A percentile compares a stretch with the other conserved stretches of the same genome.
These are phyloP conservation scores for Yarrowia sp. DNA, from an alignment of 805 yeast species.

Conservation along the genomic window DNA sequence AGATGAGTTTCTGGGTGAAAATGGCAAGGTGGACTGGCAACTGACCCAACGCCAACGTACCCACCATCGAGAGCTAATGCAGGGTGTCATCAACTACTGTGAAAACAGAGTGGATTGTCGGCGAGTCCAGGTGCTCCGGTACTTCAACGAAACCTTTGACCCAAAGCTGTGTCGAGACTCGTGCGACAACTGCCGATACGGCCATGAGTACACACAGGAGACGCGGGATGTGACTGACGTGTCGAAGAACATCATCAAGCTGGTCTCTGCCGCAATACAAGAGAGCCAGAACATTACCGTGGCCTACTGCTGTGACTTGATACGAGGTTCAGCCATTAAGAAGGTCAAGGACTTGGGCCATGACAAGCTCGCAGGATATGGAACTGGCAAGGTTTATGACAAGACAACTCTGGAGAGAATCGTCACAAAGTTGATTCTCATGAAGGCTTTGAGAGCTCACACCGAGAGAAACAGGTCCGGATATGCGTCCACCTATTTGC, in stretches of 20 bases:
- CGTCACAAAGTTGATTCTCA: constrained; percentile 70
- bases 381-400: constrained; percentile 62
- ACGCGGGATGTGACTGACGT: constrained; percentile 60
- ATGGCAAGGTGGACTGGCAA: constrained; percentile 18
- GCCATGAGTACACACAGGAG: constrained; percentile 29
- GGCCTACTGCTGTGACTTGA: constrained; percentile 76
- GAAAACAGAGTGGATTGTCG: constrained; percentile 90
- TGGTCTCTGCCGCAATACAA: constrained; percentile 54
- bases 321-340: constrained; percentile 65
- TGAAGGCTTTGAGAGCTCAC: constrained; percentile 64
- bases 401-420: constrained; percentile 75
- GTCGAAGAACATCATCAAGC: constrained; percentile 55
- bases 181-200: constrained; percentile 79
- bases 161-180: constrained; percentile 58
- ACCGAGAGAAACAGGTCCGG: constrained; percentile 69
- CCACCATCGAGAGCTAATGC: constrained; percentile 69
- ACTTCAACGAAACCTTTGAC: constrained; percentile 81
- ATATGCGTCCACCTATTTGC: constrained; percentile 73
- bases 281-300: constrained; percentile 60
- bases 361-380: constrained; percentile 58
- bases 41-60: constrained; percentile 62
- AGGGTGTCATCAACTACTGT: constrained; percentile 86
- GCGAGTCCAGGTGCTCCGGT: constrained; percentile 80
- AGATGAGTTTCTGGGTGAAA: constrained; percentile 48
- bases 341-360: constrained; percentile 64